phyloP scores from a whole-genome alignment of 2,329 filamentous ascomycete genomes.

The Aspergillus ochraceoroseus region DNA sequence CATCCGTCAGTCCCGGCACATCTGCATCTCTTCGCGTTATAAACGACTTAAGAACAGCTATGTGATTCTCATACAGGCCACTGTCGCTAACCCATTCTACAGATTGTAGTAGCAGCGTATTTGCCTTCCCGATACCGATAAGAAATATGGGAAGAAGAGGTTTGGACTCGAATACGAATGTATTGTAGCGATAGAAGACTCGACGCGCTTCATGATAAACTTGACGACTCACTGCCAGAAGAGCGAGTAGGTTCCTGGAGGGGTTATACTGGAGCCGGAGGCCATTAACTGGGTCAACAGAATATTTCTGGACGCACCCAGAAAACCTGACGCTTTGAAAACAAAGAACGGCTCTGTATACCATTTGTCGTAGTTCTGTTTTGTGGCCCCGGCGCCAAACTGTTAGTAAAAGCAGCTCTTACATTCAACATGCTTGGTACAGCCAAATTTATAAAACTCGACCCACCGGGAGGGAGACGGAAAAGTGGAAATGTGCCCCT shows the following conservation, averaged over 20 bases:
- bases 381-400: too few relatives aligned
- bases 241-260: slow-evolving; percentile 1
- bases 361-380: slow-evolving; percentile 6
- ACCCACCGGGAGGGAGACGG: slow-evolving; percentile 3
- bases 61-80: too few relatives aligned
- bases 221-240: slow-evolving; percentile 2
- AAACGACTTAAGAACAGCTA: too few relatives aligned
- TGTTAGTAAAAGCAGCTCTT: too few relatives aligned
- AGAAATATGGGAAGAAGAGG: slow-evolving; percentile 3
- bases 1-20: neutral
- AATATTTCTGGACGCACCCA: neutral
- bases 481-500: slow-evolving; percentile 4
- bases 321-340: neutral
- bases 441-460: too few relatives aligned
- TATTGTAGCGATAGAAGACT: slow-evolving; percentile 1
- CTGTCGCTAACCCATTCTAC: too few relatives aligned
- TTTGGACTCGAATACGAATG: neutral
- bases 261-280: slow-evolving; percentile 8
- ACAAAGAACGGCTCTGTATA: slow-evolving; percentile 1
- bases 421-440: too few relatives aligned
- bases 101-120: slow-evolving; percentile 1
- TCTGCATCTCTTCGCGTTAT: neutral
- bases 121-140: slow-evolving; percentile 3
- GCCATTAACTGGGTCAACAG: neutral
- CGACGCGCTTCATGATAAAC: slow-evolving; percentile 5